phyloP scores from a whole-genome alignment of 345 rosid species.

The Citropsis articulata region DNA sequence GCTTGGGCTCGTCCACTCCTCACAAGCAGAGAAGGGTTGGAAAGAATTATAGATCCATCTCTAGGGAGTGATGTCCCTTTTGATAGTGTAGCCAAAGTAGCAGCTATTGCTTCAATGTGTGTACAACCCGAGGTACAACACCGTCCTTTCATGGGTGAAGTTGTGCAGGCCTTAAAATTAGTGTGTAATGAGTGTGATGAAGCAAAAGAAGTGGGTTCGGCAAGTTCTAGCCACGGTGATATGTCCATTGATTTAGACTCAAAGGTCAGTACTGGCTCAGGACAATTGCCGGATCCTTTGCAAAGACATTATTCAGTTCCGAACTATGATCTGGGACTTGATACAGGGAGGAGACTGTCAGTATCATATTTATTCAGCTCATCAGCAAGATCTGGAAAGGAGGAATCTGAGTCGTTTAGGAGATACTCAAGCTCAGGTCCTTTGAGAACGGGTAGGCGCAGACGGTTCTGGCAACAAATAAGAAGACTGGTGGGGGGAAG shows the following conservation, averaged over 20 bases:
- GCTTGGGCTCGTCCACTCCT: constrained; percentile 86
- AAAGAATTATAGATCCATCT: constrained; percentile 60
- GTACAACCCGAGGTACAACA: constrained; percentile 94
- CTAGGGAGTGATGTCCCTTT: constrained; percentile 62
- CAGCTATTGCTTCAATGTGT: constrained; percentile 95
- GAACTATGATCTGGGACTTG: constrained; percentile 53
- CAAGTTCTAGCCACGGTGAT: constrained; percentile 47
- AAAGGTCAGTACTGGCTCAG: constrained; percentile 43
- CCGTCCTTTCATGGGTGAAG: constrained; percentile 99
- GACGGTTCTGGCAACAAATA: constrained; percentile 57
- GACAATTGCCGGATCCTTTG: constrained; percentile 37
- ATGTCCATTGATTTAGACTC: constrained; percentile 44
- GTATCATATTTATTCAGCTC: constrained; percentile 46
- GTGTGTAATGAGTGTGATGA: constrained; percentile 86
- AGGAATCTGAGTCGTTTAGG: constrained; percentile 44
- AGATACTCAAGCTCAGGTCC: constrained; percentile 79
- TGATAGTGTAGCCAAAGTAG: constrained; percentile 82
- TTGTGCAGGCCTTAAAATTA: constrained; percentile 92
- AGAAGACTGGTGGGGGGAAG: constrained; percentile 62
- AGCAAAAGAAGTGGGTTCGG: constrained; percentile 60
- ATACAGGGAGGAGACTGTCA: constrained; percentile 61
- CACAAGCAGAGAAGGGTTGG: constrained; percentile 73
- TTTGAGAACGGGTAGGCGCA: constrained; percentile 45
- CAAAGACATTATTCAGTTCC: constrained; percentile 29
- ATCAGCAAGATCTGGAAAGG: constrained; percentile 38